phyloP scores from a whole-genome alignment of 306 rosid species.

The Lagenaria siceraria region DNA sequence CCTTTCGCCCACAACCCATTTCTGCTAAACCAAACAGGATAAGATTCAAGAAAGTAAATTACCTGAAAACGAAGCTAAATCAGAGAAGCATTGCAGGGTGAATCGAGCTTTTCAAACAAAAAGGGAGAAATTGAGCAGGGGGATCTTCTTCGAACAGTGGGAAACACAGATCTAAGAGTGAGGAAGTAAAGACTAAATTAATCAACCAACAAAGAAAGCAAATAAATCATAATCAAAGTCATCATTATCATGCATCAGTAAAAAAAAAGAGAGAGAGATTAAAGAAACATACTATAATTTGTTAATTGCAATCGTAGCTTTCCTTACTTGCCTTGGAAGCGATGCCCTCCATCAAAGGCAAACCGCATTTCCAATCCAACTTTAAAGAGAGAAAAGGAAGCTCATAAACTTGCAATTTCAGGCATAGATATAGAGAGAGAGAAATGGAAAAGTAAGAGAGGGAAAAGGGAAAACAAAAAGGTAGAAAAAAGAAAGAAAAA shows the following conservation, averaged over 20 bases:
- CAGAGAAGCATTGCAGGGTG: constrained; percentile 32
- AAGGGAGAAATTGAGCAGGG: constrained; percentile 8
- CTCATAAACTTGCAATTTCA: background rate
- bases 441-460: background rate
- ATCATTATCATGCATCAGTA: constrained; percentile 8
- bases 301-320: constrained; percentile 2
- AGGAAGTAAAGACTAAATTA: constrained; percentile 9
- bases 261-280: constrained; percentile 8
- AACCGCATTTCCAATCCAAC: constrained; percentile 37
- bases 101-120: constrained; percentile 10
- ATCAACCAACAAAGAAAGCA: constrained; percentile 10
- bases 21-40: constrained; percentile 16
- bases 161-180: constrained; percentile 45
- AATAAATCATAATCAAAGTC: constrained; percentile 12
- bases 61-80: constrained; percentile 31
- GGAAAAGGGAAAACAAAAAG: background rate
- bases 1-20: background rate
- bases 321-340: constrained; percentile 76
- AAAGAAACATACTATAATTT: background rate
- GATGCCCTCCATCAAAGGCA: constrained; percentile 44
- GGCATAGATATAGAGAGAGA: constrained; percentile 7
- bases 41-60: constrained; percentile 7
- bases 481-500: background rate
- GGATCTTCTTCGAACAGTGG: constrained; percentile 28
- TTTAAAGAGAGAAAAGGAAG: constrained; percentile 9